Conservation (phyloP, 768 basidiomycete species). For the Coprinellus aureogranulatus region DNA sequence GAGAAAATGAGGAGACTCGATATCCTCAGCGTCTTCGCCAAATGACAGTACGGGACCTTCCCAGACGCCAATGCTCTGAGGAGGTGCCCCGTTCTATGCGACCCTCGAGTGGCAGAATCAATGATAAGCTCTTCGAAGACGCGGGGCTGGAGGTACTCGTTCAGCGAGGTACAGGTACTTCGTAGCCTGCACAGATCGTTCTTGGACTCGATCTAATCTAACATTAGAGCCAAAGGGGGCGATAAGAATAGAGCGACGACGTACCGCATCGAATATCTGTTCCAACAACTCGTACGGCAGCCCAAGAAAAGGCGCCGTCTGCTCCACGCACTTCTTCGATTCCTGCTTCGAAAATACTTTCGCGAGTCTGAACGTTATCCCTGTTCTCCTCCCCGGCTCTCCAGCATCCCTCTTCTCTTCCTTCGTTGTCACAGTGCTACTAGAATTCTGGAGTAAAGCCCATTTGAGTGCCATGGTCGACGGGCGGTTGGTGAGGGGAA, state of each 20-base stretch:
- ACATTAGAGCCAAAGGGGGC: not conserved
- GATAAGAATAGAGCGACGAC: not conserved
- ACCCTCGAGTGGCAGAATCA: slow-evolving; percentile 1
- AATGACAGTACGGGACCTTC: not conserved
- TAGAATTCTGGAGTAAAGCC: slow-evolving; percentile 1
- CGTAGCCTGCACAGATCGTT: not conserved
- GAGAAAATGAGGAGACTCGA: slow-evolving; percentile 6
- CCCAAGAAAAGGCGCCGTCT: not conserved
- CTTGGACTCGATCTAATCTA: not conserved
- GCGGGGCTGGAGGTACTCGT: not conserved
- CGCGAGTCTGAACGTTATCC: not conserved
- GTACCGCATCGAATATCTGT: not conserved
- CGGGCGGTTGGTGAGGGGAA: not conserved
- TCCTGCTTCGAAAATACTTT: not conserved
- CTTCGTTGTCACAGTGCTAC: not conserved
- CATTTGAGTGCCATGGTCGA: slow-evolving; percentile 4
- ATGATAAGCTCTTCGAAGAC: slow-evolving; percentile 7
- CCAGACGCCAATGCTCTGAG: slow-evolving; percentile 1
- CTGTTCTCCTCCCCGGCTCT: not conserved
- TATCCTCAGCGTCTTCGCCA: slow-evolving; percentile 4
- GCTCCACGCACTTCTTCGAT: not conserved
- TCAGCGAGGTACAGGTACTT: not conserved
- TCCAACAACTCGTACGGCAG: slow-evolving; percentile 6
- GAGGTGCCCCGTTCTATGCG: slow-evolving; percentile 2
- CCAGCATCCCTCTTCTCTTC: not conserved